Percentiles rank a stretch among this genome's conserved stretches.
phyloP scores from a whole-genome alignment of 2,329 filamentous ascomycete genomes.

The Pleurostoma richardsiae region DNA sequence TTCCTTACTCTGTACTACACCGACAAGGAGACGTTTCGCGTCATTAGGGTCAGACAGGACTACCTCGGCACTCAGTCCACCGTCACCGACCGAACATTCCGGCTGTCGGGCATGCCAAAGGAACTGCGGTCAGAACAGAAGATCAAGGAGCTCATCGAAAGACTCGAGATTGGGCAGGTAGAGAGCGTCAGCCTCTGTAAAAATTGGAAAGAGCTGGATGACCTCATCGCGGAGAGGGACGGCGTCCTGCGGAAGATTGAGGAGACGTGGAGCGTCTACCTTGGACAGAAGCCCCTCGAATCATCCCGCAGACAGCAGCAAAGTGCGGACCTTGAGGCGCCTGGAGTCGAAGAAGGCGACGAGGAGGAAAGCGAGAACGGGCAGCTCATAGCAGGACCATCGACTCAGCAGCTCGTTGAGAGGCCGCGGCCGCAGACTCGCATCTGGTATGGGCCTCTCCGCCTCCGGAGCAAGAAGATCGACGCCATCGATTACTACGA shows the following conservation, averaged over 20 bases:
- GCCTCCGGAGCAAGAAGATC: slow-evolving; percentile 64
- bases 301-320: slow-evolving; percentile 20
- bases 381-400: slow-evolving; percentile 48
- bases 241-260: slow-evolving; percentile 68
- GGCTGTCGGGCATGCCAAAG: slow-evolving; percentile 78
- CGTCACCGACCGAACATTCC: slow-evolving; percentile 92
- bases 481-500: slow-evolving; percentile 96
- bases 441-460: slow-evolving; percentile 74
- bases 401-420: slow-evolving; percentile 33
- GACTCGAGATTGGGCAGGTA: slow-evolving; percentile 82
- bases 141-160: slow-evolving; percentile 83
- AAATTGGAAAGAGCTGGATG: slow-evolving; percentile 80
- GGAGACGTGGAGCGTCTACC: slow-evolving; percentile 72
- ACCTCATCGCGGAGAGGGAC: slow-evolving; percentile 63
- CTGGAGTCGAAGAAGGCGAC: slow-evolving; percentile 15
- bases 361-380: slow-evolving; percentile 50
- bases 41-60: slow-evolving; percentile 81
- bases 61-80: slow-evolving; percentile 92
- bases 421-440: slow-evolving; percentile 60
- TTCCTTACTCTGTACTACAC: slow-evolving; percentile 77
- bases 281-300: slow-evolving; percentile 50
- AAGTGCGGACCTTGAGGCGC: neutral
- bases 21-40: slow-evolving; percentile 73
- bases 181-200: slow-evolving; percentile 82
- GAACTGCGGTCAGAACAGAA: slow-evolving; percentile 75